Base-by-base conservation (phyloP, 768 basidiomycete genomes). In the Hygrocybe punicea region DNA sequence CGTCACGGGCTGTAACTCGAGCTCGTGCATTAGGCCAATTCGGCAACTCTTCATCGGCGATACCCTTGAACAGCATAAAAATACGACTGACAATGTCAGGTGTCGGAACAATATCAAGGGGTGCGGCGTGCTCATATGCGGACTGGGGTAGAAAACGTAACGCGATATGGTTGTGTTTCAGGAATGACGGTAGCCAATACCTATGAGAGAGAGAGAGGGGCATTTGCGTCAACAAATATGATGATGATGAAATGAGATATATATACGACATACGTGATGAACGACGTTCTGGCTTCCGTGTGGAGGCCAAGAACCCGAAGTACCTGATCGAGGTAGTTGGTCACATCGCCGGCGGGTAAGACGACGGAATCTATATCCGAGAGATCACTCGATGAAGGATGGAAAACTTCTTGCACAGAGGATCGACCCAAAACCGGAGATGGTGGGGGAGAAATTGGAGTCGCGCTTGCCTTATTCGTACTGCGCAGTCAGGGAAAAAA, bases 51-150 rank as follows among this genome's bases (percentile, higher is more conserved):
- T 71, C 64, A 0, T 58, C 62, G 3, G 61, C 60, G 1, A 81
- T 61, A 1, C 77, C 76, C 17, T 69, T 63, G 63, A 79, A 82
- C 2, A 81, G 61, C 78, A 81, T 79, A 60, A 81, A 80, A 10
- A 81, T 66, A 6, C 77, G 75, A 0, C 71, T 75, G 8, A 79
- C 67, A 46, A 77, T 67, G 54, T 78, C 78, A 13, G 81, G 79
- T 34, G 56, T 35, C 1, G 81, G 81, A 2, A 53, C 58, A 47
- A 81, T 58, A 2, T 61, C 59, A 14, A 81, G 67, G 0, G 63
- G 71, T 1, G 76, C 79, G 0, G 78, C 71, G 6, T 58, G 55
- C 51, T 76, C 76, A 60, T 78, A 81, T 17, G 72, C 68, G 1
- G 63, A 62, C 58, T 81, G 80, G 2, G 77, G 68, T 6, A 81